These are phyloP conservation scores for Boletus tomentosulus DNA, from an alignment of 768 basidiomycete species.

Conservation along the genomic window DNA sequence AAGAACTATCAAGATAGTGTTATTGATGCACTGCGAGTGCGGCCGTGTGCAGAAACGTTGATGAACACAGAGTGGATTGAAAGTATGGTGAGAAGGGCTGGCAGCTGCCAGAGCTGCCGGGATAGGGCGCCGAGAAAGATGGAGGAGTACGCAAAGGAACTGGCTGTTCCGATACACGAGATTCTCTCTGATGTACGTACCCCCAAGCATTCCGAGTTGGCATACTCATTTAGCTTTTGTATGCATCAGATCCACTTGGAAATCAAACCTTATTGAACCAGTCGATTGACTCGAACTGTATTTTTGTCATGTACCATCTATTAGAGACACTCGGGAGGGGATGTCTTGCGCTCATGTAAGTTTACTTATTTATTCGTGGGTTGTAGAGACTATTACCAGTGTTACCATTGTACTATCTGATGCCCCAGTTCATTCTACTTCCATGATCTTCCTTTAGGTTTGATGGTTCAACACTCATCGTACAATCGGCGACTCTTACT, in stretches of 20 bases:
- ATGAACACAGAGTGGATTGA: constrained; percentile 31
- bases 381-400: background rate
- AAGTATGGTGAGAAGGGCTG: constrained; percentile 26
- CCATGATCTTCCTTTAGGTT: background rate
- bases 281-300: constrained; percentile 13
- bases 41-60: constrained; percentile 31
- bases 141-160: constrained; percentile 27
- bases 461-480: background rate
- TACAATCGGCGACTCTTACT: too few species aligned
- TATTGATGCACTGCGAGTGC: constrained; percentile 29
- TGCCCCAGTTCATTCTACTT: background rate
- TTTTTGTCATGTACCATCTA: background rate
- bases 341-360: constrained; percentile 5
- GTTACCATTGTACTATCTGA: too few species aligned
- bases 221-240: background rate
- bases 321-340: background rate
- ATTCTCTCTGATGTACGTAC: constrained; percentile 28
- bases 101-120: constrained; percentile 27
- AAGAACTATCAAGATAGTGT: constrained; percentile 33
- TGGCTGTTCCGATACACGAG: constrained; percentile 23
- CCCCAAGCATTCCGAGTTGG: background rate
- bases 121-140: constrained; percentile 30
- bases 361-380: background rate
- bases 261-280: constrained; percentile 27
- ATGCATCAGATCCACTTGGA: constrained; percentile 22